phyloP scores from a whole-genome alignment of 2,329 filamentous ascomycete species.

The Claviceps sp. region DNA sequence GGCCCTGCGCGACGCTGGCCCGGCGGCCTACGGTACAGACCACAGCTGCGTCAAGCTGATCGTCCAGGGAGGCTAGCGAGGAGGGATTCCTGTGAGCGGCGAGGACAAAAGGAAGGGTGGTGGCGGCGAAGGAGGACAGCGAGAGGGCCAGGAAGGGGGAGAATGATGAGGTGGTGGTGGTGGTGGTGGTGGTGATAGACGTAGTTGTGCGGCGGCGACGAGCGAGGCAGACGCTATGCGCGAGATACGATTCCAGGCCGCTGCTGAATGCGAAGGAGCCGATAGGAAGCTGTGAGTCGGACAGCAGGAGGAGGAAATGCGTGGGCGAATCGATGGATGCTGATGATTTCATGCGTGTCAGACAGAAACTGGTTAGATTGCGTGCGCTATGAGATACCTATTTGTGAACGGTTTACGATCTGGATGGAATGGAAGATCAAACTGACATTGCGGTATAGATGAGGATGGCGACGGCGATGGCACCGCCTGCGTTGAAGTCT shows the following conservation, averaged over 20 bases:
- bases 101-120: slow-evolving; percentile 62
- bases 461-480: not conserved
- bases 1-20: slow-evolving; percentile 61
- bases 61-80: slow-evolving; percentile 47
- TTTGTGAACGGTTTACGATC: too few species aligned
- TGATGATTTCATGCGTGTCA: not conserved
- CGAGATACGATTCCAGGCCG: slow-evolving; percentile 69
- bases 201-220: slow-evolving; percentile 16
- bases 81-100: slow-evolving; percentile 46
- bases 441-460: not conserved
- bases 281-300: slow-evolving; percentile 69
- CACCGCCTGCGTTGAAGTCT: not conserved
- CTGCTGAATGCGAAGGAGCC: slow-evolving; percentile 82
- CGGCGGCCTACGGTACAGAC: slow-evolving; percentile 68
- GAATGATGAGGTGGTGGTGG: slow-evolving; percentile 24
- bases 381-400: too few species aligned
- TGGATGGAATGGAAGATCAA: not conserved
- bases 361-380: too few species aligned
- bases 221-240: slow-evolving; percentile 40
- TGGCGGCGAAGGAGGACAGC: slow-evolving; percentile 55
- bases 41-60: slow-evolving; percentile 61
- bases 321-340: slow-evolving; percentile 12
- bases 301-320: slow-evolving; percentile 63
- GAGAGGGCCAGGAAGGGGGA: slow-evolving; percentile 56
- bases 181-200: slow-evolving; percentile 7